phyloP scores from a whole-genome alignment of 2,329 filamentous ascomycete genomes.

The Colletotrichum sp. region DNA sequence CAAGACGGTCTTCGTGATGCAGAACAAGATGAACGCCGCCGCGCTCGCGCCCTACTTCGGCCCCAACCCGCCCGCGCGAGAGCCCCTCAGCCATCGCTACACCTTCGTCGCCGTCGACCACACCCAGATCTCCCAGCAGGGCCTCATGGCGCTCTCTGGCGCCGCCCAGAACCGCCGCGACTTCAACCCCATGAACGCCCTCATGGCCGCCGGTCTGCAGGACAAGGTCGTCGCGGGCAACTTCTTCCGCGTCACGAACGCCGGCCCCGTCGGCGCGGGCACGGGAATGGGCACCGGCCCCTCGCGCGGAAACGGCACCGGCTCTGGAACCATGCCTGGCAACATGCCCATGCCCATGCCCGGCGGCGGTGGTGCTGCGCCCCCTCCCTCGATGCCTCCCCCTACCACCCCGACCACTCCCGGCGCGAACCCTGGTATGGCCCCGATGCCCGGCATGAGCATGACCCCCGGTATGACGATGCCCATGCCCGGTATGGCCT shows the following conservation, averaged over 20 bases:
- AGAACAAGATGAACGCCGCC: conserved; percentile 27
- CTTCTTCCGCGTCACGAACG: conserved; percentile 43
- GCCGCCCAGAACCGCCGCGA: conserved; percentile 34
- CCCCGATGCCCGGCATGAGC: conserved; percentile 13
- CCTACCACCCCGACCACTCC: background rate
- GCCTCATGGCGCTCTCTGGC: conserved; percentile 28
- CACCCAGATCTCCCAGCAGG: conserved; percentile 27
- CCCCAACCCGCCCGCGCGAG: conserved; percentile 41
- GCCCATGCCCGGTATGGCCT: conserved; percentile 6
- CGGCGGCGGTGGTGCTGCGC: background rate
- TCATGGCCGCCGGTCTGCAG: conserved; percentile 34
- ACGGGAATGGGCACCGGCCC: background rate
- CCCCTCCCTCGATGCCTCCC: background rate
- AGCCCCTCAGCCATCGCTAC: conserved; percentile 44
- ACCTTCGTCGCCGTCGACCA: conserved; percentile 45
- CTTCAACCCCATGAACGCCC: conserved; percentile 35
- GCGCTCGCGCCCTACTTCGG: conserved; percentile 35
- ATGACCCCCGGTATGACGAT: conserved; percentile 7
- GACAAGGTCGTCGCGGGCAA: conserved; percentile 39
- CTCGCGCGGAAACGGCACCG: background rate
- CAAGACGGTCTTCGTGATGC: conserved; percentile 33
- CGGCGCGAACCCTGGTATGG: background rate
- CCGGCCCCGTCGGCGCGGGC: conserved; percentile 24
- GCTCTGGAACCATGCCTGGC: background rate
- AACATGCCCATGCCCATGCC: background rate